Evolutionary conservation across 139 green algal species (phyloP).

Genomic region (Chlorella sp.): DNA sequence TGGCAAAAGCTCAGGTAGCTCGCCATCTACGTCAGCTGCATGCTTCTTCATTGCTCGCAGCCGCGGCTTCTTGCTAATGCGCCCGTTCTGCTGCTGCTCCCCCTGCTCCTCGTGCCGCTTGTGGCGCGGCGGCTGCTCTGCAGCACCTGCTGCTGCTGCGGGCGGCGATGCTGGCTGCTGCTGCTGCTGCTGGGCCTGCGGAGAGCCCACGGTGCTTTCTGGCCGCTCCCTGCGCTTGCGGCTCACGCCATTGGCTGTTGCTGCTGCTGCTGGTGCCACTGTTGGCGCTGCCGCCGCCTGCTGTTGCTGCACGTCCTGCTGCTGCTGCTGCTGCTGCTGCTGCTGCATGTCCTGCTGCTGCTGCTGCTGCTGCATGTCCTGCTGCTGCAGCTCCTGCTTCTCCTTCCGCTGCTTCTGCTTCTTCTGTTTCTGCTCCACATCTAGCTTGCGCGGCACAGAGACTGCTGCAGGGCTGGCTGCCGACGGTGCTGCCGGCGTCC

Average conservation of each 20-base stretch:
- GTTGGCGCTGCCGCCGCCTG: neutral
- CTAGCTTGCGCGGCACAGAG: neutral
- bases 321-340: neutral
- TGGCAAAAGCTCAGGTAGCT: neutral
- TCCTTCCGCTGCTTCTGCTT: neutral
- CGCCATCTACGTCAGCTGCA: too few relatives aligned
- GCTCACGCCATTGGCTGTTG: neutral
- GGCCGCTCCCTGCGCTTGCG: neutral
- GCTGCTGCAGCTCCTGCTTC: conserved; percentile 23
- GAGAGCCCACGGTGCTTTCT: too few relatives aligned
- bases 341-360: neutral
- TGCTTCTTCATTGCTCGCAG: neutral
- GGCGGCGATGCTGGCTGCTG: neutral
- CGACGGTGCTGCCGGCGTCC: neutral
- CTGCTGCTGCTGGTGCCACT: neutral
- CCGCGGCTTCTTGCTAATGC: conserved; percentile 9
- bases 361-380: conserved; percentile 17
- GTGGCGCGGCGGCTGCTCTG: neutral
- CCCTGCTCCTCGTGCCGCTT: neutral
- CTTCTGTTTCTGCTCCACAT: neutral
- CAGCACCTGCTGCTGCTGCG: neutral
- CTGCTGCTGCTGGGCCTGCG: neutral
- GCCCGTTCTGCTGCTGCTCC: conserved; percentile 5
- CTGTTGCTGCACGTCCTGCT: conserved; percentile 21
- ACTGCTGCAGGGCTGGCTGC: neutral